Evolutionary conservation across 257 asterid species (phyloP).

Genomic region (Plantago ovata): DNA sequence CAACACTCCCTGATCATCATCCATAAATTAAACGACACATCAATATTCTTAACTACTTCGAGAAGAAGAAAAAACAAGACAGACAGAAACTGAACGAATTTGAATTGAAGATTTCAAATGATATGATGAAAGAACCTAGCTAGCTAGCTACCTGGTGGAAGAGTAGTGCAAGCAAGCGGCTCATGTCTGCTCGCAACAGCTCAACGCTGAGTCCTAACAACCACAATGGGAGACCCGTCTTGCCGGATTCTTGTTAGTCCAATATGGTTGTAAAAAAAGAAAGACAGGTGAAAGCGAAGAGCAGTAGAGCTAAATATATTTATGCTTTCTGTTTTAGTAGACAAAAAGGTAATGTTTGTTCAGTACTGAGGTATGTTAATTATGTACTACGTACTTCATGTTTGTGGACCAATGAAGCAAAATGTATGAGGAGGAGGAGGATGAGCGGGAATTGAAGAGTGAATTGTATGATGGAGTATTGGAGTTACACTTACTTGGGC

Average conservation of each 20-base stretch:
- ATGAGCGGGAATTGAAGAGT: too few relatives aligned
- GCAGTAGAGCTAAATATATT: too few relatives aligned
- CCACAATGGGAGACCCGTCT: slow-evolving; percentile 99
- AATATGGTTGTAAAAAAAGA: neutral
- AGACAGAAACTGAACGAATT: neutral
- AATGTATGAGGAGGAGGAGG: too few relatives aligned
- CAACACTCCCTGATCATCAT: slow-evolving; percentile 57
- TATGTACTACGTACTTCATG: too few relatives aligned
- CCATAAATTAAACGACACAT: neutral
- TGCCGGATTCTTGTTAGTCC: slow-evolving; percentile 27
- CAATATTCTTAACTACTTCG: too few relatives aligned
- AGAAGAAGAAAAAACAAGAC: neutral
- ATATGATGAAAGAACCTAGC: too few relatives aligned
- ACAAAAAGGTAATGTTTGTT: too few relatives aligned
- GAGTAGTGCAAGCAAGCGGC: slow-evolving; percentile 77
- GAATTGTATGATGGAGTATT: too few relatives aligned
- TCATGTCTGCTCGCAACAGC: slow-evolving; percentile 75
- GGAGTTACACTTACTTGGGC: too few relatives aligned
- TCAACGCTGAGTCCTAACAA: slow-evolving; percentile 73
- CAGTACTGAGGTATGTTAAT: too few relatives aligned
- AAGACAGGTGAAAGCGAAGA: neutral
- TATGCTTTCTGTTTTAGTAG: too few relatives aligned
- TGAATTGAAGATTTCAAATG: neutral
- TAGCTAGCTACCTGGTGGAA: slow-evolving; percentile 99
- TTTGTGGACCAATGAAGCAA: too few relatives aligned